phyloP scores from a whole-genome alignment of 2,329 filamentous ascomycete genomes.

The Aplosporella prunicola region DNA sequence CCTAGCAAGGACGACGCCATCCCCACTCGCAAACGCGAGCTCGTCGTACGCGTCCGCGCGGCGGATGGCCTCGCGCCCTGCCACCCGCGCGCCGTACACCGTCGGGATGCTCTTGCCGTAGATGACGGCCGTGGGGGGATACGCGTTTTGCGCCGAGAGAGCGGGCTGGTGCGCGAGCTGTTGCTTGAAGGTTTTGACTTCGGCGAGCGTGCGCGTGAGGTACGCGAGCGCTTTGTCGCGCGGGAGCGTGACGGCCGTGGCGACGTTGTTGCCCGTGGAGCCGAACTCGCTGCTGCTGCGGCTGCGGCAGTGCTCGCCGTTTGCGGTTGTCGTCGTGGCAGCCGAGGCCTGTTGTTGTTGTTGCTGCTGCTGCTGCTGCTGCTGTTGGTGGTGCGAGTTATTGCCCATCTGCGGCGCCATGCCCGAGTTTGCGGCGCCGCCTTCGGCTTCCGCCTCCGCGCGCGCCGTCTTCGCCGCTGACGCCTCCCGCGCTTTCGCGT shows the following conservation, averaged over 20 bases:
- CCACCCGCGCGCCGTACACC: slow-evolving; percentile 70
- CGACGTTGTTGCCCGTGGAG: slow-evolving; percentile 10
- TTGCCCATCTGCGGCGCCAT: slow-evolving; percentile 41
- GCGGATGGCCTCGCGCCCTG: slow-evolving; percentile 62
- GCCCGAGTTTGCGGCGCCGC: slow-evolving; percentile 21
- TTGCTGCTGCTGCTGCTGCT: slow-evolving; percentile 16
- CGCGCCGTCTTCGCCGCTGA: slow-evolving; percentile 16
- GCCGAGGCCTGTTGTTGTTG: slow-evolving; percentile 11
- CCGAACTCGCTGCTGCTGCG: not conserved
- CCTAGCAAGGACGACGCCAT: slow-evolving; percentile 78
- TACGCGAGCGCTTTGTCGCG: slow-evolving; percentile 53
- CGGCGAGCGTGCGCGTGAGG: slow-evolving; percentile 62
- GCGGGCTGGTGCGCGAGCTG: slow-evolving; percentile 55
- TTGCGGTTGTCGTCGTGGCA: slow-evolving; percentile 21
- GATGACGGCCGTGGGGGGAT: slow-evolving; percentile 73
- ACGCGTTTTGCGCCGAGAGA: slow-evolving; percentile 57
- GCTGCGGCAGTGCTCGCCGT: slow-evolving; percentile 13
- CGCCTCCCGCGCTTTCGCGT: slow-evolving; percentile 11
- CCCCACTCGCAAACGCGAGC: slow-evolving; percentile 74
- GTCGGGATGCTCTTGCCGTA: slow-evolving; percentile 85
- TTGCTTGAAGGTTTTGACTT: slow-evolving; percentile 64
- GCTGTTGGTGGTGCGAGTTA: slow-evolving; percentile 16
- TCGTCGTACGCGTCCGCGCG: slow-evolving; percentile 75
- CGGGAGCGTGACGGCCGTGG: slow-evolving; percentile 44
- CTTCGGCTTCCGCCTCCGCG: slow-evolving; percentile 15